phyloP scores from a whole-genome alignment of 2,329 filamentous ascomycete genomes.

The Fusarium liriodendri region DNA sequence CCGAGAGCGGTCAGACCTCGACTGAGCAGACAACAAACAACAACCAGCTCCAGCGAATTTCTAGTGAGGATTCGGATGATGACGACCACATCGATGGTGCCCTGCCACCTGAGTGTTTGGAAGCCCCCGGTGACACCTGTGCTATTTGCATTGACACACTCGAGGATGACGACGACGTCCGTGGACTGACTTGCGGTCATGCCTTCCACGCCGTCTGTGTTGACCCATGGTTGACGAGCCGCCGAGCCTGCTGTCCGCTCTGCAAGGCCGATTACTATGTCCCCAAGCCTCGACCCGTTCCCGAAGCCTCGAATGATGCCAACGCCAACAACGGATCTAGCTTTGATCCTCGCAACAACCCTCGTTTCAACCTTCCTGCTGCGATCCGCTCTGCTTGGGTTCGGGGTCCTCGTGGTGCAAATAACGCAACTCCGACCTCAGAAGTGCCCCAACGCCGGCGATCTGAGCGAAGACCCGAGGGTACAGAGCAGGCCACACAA shows the following conservation, averaged over 20 bases:
- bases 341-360: slow-evolving; percentile 53
- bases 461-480: slow-evolving; percentile 17
- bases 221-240: slow-evolving; percentile 95
- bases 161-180: slow-evolving; percentile 95
- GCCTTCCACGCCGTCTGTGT: slow-evolving; percentile 97
- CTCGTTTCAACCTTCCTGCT: slow-evolving; percentile 62
- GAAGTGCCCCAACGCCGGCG: slow-evolving; percentile 18
- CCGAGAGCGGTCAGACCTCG: slow-evolving; percentile 42
- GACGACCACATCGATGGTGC: slow-evolving; percentile 87
- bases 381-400: slow-evolving; percentile 55
- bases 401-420: slow-evolving; percentile 31
- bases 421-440: not conserved
- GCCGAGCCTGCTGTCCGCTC: slow-evolving; percentile 93
- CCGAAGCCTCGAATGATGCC: slow-evolving; percentile 53
- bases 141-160: slow-evolving; percentile 96
- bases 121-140: slow-evolving; percentile 89
- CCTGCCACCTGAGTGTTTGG: slow-evolving; percentile 82
- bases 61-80: slow-evolving; percentile 68
- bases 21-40: slow-evolving; percentile 37
- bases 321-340: slow-evolving; percentile 39
- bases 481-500: slow-evolving; percentile 24
- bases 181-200: slow-evolving; percentile 95
- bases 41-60: slow-evolving; percentile 52
- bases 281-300: slow-evolving; percentile 81
- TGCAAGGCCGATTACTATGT: slow-evolving; percentile 99